These are phyloP conservation scores for Aspergillus oerlinghausenensis DNA, from an alignment of 2,329 filamentous ascomycete species.

Conservation along the genomic window DNA sequence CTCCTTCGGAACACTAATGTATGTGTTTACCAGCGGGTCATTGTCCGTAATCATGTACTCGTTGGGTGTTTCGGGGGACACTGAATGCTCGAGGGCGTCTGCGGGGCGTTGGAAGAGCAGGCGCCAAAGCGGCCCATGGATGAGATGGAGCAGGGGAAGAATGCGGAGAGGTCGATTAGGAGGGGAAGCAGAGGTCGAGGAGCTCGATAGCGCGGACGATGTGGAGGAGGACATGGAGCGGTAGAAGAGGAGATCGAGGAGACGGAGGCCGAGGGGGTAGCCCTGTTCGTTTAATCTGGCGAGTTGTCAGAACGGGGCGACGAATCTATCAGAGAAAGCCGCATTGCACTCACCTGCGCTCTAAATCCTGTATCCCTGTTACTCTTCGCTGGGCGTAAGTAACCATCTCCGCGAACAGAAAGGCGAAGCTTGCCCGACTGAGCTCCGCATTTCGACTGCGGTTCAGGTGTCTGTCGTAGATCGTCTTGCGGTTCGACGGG, in stretches of 20 bases:
- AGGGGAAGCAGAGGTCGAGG: slow-evolving; percentile 63
- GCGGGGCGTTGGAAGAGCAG: slow-evolving; percentile 88
- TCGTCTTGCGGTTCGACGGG: slow-evolving; percentile 90
- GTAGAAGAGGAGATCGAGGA: slow-evolving; percentile 91
- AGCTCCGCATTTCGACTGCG: slow-evolving; percentile 82
- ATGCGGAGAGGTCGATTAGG: slow-evolving; percentile 80
- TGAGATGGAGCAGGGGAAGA: slow-evolving; percentile 87
- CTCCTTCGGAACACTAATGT: slow-evolving; percentile 87
- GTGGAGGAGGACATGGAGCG: slow-evolving; percentile 73
- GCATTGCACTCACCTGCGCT: slow-evolving; percentile 65
- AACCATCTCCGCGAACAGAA: slow-evolving; percentile 95
- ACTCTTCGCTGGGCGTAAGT: slow-evolving; percentile 87
- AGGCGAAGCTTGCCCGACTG: slow-evolving; percentile 90
- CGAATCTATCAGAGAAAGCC: neutral
- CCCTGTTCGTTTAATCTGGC: slow-evolving; percentile 79
- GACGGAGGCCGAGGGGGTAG: slow-evolving; percentile 86
- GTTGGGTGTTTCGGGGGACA: slow-evolving; percentile 73
- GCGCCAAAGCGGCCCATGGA: slow-evolving; percentile 86
- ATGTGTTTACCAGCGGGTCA: slow-evolving; percentile 91
- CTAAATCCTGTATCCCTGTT: slow-evolving; percentile 87
- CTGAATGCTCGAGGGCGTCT: slow-evolving; percentile 86
- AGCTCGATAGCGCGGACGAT: slow-evolving; percentile 80
- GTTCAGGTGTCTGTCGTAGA: slow-evolving; percentile 94
- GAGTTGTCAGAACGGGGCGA: neutral
- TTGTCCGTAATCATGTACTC: slow-evolving; percentile 99